Evolutionary conservation across 306 rosid genomes (phyloP).

Genomic region (Lagenaria siceraria): DNA sequence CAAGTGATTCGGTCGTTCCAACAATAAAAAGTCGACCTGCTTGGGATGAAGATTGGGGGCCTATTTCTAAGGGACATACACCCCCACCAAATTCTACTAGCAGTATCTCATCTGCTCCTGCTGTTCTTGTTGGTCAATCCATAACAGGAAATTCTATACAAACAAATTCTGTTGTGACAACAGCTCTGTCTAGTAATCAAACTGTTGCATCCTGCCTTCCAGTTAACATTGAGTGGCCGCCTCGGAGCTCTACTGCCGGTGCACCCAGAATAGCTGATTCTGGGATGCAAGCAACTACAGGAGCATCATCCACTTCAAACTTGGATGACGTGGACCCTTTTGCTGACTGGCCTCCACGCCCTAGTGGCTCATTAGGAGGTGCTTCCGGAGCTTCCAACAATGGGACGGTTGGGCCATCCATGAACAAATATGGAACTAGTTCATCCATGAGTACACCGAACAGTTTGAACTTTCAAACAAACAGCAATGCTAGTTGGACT

Average conservation of each 20-base stretch:
- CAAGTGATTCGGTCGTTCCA: constrained; percentile 23
- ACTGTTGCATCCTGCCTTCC: constrained; percentile 55
- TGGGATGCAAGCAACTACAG: constrained; percentile 38
- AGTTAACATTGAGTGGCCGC: constrained; percentile 94
- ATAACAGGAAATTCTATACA: constrained; percentile 29
- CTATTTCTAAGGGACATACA: constrained; percentile 20
- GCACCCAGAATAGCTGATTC: constrained; percentile 33
- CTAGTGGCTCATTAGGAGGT: constrained; percentile 45
- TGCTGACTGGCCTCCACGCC: constrained; percentile 87
- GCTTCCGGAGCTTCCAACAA: constrained; percentile 42
- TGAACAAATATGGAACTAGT: constrained; percentile 31
- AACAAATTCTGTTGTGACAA: constrained; percentile 17
- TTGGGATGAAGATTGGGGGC: constrained; percentile 98
- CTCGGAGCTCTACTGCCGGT: constrained; percentile 35
- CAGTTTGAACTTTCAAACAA: constrained; percentile 35
- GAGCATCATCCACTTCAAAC: constrained; percentile 46
- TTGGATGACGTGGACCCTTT: constrained; percentile 66
- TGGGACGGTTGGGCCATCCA: constrained; percentile 34
- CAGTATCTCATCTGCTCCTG: constrained; percentile 16
- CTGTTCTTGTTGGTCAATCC: constrained; percentile 26
- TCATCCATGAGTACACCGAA: constrained; percentile 37
- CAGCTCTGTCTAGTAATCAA: constrained; percentile 42
- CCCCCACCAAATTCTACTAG: constrained; percentile 28
- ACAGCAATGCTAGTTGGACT: constrained; percentile 37
- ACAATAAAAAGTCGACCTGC: constrained; percentile 39